Evolutionary conservation across 176 grass and related monocot species (phyloP), one percentile per base, ranked within the genome.

Genomic region (Oryza meyeriana): DNA sequence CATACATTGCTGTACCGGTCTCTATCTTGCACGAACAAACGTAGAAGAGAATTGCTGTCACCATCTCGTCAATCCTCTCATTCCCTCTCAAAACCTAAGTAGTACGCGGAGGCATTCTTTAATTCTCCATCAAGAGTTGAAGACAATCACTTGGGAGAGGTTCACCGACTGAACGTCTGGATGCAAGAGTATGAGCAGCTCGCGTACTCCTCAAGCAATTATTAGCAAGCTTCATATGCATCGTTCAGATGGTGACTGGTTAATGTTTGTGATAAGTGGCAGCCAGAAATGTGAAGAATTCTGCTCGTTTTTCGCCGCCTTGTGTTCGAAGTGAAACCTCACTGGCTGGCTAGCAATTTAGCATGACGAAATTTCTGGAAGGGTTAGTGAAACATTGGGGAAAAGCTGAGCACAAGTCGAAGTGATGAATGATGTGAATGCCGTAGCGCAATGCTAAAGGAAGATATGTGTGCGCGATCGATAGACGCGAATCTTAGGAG

Each of bases 401-500:
- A 12, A 57, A 57, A n/a, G 52, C 24, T 57, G 47, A 18, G 52
- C 20, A 57, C 20, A n/a, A n/a, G 6, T 57, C 20, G 52, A 57
- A 57, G 47, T 50, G 47, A 50, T 50, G 47, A 18, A 20, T 45
- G 47, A 57, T 57, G 50, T 52, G 20, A 50, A 42, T 1, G 47
- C 47, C 17, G 5, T 20, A 55, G 50, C 17, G 20, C 18, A 55
- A 55, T 55, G 8, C 50, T 55, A n/a, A 28, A 27, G 44, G 33
- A 59, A 69, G 73, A 82, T 41, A 3, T 61, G 35, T 25, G 36
- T 18, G 36, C 28, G 22, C 14, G 20, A 18, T 52, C 2, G 83
- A 78, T 78, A 85, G n/a, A 26, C 66, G 16, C 52, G 30, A 84
- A 78, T 27, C 35, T 77, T 17, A 40, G 6, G 63, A 69, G 12